Base-by-base conservation (phyloP, 2,329 filamentous ascomycete species). In the Phialophora verrucosa region DNA sequence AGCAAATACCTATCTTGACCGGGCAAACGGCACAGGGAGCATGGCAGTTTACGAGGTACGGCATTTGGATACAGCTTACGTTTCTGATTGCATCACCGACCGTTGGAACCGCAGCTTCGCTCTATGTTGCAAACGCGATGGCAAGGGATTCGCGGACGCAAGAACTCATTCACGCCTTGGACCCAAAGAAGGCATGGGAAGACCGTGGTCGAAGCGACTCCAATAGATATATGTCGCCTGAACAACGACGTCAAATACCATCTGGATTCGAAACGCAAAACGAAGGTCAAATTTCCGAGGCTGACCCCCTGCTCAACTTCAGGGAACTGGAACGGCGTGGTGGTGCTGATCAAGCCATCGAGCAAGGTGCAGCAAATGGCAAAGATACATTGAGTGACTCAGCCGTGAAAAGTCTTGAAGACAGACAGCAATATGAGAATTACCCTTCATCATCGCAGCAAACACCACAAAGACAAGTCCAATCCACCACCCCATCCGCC, bases 11-110 rank as follows among this genome's bases (percentile, higher is more conserved):
- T 3, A 47, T 73, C 11, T 29, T 72, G 27, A 68, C 59, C 20
- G 71, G 71, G 12, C 56, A 50, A 31, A 27, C 38, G 12, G 71
- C 71, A 3, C 63, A 65, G 38, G 55, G 55, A n/a, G 54, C 66
- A 57, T 73, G 71, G 71, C 71, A 72, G 20, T 54, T 70, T 14
- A 70, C 70, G 14, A 59, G 71, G 47, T 50, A 56, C 38, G 67
- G 65, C 49, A 55, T 71, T 31, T 73, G 69, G 61, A 58, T 63
- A 4, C 27, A 61, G 17, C 31, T 70, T 53, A 59, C 53, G 31
- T 44, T 69, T 23, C 62, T 72, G 29, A 42, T 65, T 4, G 38
- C 59, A 10, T 47, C 58, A 3, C 71, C 71, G 3, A 25, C 72
- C 25, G 62, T 69, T 49, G 49, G 59, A 12, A 60, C 64, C 23